Base-by-base conservation (phyloP, 495 filamentous ascomycete genomes). In the Podospora fimiseda region DNA sequence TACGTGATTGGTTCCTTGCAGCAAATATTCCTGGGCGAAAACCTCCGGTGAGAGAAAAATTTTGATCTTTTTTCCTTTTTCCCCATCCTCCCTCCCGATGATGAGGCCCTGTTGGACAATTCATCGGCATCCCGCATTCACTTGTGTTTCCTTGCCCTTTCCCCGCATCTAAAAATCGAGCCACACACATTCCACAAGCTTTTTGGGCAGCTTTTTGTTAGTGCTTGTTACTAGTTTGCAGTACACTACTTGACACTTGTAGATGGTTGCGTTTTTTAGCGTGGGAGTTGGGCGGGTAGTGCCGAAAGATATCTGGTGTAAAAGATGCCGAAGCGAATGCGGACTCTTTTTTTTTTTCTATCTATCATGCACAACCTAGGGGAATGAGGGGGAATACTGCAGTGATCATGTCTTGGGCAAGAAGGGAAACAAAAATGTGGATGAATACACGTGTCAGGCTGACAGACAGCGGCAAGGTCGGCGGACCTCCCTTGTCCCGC, bases 371-470 rank as follows among this genome's bases (percentile, higher is more conserved):
- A 5, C 42, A 19, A 13, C 42, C 19, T 13, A 22, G 13, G 22
- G 22, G 8, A n/a, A 44, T 21, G 42, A n/a, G 42, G 18, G 13
- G 20, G 33, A 16, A 23, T 42, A 27, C 43, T 27, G 55, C 44
- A 22, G 51, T 38, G 38, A 47, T n/a, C 38, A 19, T 37, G 18
- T 24, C 49, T 42, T n/a, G n/a, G n/a, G n/a, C n/a, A n/a, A n/a
- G n/a, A n/a, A n/a, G n/a, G n/a, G n/a, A n/a, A n/a, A n/a, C n/a
- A n/a, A n/a, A n/a, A n/a, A n/a, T n/a, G 45, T 36, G 48, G 13
- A 41, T 14, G 11, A 33, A 27, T 54, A 67, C 62, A 67, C 64
- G 64, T 67, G 64, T 67, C 64, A 60, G 47, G 48, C 62, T 52
- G 53, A 56, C 57, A 65, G 45, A 50, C 59, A 36, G 53, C 41